Base-by-base conservation (phyloP, 805 yeast species). In the Yamadazyma insecticola region DNA sequence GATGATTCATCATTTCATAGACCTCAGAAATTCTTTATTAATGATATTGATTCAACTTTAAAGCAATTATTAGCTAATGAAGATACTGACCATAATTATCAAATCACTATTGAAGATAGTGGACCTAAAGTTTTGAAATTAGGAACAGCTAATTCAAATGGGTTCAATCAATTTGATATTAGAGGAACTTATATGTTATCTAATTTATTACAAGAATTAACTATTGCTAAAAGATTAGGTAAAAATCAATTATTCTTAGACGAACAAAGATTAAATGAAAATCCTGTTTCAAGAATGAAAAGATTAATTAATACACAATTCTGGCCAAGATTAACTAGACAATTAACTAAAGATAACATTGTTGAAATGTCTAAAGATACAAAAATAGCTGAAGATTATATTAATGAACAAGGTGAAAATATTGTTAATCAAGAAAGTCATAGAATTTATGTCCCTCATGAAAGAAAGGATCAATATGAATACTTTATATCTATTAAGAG, bases 171-270 rank as follows among this genome's bases (percentile, higher is more conserved):
- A 44, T 72, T 73, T 33, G 84, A 80, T 38, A 70, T 88, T 34
- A 63, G 95, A 37, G 97, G 97, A 3, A 88, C 96, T 0, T 88
- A 88, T 50, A 83, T 83, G 89, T 60, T 88, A 29, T 80, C 92
- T 0, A 89, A 89, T 55, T 58, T 89, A 23, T 66, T 88, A 34
- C 96, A 88, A 60, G 97, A 88, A 56, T 66, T 88, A 42, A 86
- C 96, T 1, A 77, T 87, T 39, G 96, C 96, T 10, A 76, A 83
- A 50, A 64, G 82, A 35, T 74, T 78, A 53, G 95, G 95, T 6
- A 70, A 90, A 40, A 78, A 76, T 40, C 82, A 78, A 48, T 77
- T 87, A 67, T 67, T 84, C 29, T 57, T 88, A 37, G 96, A 87
- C 54, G 96, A 88, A 53, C 81, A 79, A 6, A 60, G 95, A 39